Conservation (phyloP, 768 basidiomycete genomes). For the Xerocomus potaroensis region DNA sequence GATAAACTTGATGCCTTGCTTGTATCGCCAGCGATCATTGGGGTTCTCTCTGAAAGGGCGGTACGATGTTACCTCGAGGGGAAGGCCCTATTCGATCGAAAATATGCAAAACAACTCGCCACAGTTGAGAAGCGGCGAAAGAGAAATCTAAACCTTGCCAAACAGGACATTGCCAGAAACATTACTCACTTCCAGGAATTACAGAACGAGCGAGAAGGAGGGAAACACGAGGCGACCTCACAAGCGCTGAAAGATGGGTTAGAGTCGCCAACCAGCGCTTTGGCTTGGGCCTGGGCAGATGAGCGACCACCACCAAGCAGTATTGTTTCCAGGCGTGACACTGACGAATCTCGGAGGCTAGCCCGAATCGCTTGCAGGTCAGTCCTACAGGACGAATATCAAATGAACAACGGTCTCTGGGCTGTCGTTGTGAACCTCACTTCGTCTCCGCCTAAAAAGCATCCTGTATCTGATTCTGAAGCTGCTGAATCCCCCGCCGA, state of each 20-base stretch:
- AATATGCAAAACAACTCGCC: conserved; percentile 55
- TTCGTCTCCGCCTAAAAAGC: conserved; percentile 42
- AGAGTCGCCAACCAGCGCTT: conserved; percentile 49
- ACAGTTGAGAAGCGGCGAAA: conserved; percentile 63
- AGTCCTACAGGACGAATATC: conserved; percentile 51
- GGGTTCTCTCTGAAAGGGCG: conserved; percentile 68
- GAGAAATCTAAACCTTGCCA: conserved; percentile 60
- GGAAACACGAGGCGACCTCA: conserved; percentile 17
- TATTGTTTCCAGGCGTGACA: conserved; percentile 87
- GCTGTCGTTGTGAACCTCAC: conserved; percentile 61
- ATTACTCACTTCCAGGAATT: conserved; percentile 41
- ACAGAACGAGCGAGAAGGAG: conserved; percentile 16
- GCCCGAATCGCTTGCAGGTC: conserved; percentile 71
- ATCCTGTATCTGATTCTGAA: conserved; percentile 20
- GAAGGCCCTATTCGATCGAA: conserved; percentile 56
- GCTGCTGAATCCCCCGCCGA: background rate
- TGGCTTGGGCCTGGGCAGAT: conserved; percentile 83
- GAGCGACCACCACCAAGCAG: conserved; percentile 90
- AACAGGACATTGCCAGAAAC: conserved; percentile 55
- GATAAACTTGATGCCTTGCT: conserved; percentile 60
- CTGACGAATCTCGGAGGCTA: conserved; percentile 67
- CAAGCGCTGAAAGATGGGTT: conserved; percentile 26
- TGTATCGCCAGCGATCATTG: conserved; percentile 63
- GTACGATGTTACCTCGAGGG: conserved; percentile 74
- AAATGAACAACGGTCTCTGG: conserved; percentile 74